These are phyloP conservation scores for Cymbidium sinense DNA, from an alignment of 106 monocot genomes.

Conservation along the genomic window DNA sequence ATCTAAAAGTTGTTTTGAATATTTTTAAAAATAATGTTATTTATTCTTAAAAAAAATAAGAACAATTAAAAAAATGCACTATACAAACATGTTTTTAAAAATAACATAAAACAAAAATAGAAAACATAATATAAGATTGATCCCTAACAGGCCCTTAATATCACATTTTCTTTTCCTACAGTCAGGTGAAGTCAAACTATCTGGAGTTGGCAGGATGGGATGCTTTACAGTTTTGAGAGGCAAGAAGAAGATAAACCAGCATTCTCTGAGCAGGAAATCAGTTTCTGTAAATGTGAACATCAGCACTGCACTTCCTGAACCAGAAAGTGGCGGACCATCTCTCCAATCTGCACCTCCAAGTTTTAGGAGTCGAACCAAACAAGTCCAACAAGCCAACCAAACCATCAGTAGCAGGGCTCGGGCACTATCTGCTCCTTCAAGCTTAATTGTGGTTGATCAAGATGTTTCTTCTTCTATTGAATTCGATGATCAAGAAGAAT, in stretches of 20 bases:
- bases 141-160: too few relatives aligned
- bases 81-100: too few relatives aligned
- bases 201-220: constrained; percentile 44
- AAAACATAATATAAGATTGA: too few relatives aligned
- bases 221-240: constrained; percentile 66
- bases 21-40: too few relatives aligned
- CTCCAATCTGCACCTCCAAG: constrained; percentile 94
- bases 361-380: constrained; percentile 62
- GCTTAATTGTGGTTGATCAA: constrained; percentile 46
- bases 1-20: too few relatives aligned
- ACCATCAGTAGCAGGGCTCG: constrained; percentile 37
- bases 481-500: constrained; percentile 59
- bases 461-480: constrained; percentile 37
- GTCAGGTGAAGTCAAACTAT: not conserved
- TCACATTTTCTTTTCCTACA: not conserved
- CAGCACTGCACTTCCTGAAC: constrained; percentile 53
- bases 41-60: too few relatives aligned
- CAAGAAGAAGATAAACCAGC: constrained; percentile 59
- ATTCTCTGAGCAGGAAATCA: constrained; percentile 19
- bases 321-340: constrained; percentile 42
- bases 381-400: constrained; percentile 21
- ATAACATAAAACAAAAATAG: too few relatives aligned
- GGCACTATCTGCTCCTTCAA: constrained; percentile 86
- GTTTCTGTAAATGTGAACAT: constrained; percentile 17
- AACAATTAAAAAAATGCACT: too few relatives aligned